Base-by-base conservation (phyloP, 495 filamentous ascomycete genomes). In the Aspergillus sparsus region DNA sequence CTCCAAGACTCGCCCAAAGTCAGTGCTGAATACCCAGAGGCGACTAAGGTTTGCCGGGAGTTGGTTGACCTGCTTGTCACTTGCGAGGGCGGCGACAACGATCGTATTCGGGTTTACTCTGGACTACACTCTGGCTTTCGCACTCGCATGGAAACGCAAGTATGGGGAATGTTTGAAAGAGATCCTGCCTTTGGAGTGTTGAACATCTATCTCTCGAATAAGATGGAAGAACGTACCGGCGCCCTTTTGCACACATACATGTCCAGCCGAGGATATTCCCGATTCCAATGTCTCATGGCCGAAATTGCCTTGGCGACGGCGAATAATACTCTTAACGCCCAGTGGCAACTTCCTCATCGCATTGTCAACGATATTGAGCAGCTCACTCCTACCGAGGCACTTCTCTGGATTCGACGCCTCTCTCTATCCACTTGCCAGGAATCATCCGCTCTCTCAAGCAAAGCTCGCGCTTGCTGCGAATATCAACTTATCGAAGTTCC, bases 211-310 rank as follows among this genome's bases (percentile, higher is more conserved):
- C 45, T 63, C 21, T 60, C 57, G 1, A 46, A 46, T 6, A 63
- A 63, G 45, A 57, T 53, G 8, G 56, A 60, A 18, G 52, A 63
- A 8, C 62, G 62, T 16, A 49, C 57, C 13, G 46, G 57, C 6
- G 18, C 62, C 7, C 32, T 63, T 8, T 46, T 63, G 7, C 79
- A 81, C 58, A 77, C 79, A 1, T 79, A 74, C 62, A 62, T 82
- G 34, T 77, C 77, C n/a, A 73, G 67, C 45, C 57, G 66, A 32
- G 61, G 62, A 7, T 76, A 71, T 60, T 56, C 63, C 1, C 68
- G 80, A n/a, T 69, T 70, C 45, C 68, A 81, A 46, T 80, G 78
- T 60, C 74, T 79, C 53, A 64, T 73, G 53, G 68, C 72, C 1
- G 80, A 82, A 59, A 55, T 74, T 15, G 65, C 67, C 2, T 66